Evolutionary conservation across 2,329 filamentous ascomycete genomes (phyloP), one percentile per base, ranked within the genome.

Genomic region (Pseudogymnoascus sp.): DNA sequence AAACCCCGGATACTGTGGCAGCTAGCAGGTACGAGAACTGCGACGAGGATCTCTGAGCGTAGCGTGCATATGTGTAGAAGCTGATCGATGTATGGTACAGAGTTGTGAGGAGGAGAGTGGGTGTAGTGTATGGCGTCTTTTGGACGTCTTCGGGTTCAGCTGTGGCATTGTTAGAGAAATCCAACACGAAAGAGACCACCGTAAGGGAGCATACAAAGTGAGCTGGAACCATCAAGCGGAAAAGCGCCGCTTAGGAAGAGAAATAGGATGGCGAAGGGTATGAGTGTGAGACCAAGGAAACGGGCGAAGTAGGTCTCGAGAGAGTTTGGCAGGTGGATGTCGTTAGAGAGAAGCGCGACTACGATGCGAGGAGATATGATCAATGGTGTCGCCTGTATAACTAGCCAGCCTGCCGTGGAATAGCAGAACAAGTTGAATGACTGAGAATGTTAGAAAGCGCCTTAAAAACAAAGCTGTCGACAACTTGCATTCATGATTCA

Each of bases 251-350:
- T 86, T n/a, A 89, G 78, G 60, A 89, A 78, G 19, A 88, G 73
- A 6, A 78, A 79, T 40, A 89, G 73, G 6, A 82, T 68, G 12
- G 83, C 81, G 63, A 89, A 73, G 4, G 83, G 76, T 33, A 89
- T 73, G 31, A 88, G 76, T 5, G 81, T 74, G 60, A 89, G 75
- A 64, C 85, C 86, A 2, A 88, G 78, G 41, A 78, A 80, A 40
- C 86, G 83, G 59, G 81, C 81, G 70, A 89, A 82, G 76, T 89
- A 89, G 63, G 82, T 75, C 73, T 89, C 87, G 12, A 89, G 77
- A 31, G 76, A 75, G 62, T 81, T 81, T 62, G 81, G 75, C 67
- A 82, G 78, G 65, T 82, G 81, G 40, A 82, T 78, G 66, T 87
- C 83, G 60, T 81, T 80, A 2, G 82, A 81, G 37, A 87, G 79